These are phyloP conservation scores for Nothomitra cinnamomea DNA, from an alignment of 2,329 filamentous ascomycete species.

Conservation along the genomic window DNA sequence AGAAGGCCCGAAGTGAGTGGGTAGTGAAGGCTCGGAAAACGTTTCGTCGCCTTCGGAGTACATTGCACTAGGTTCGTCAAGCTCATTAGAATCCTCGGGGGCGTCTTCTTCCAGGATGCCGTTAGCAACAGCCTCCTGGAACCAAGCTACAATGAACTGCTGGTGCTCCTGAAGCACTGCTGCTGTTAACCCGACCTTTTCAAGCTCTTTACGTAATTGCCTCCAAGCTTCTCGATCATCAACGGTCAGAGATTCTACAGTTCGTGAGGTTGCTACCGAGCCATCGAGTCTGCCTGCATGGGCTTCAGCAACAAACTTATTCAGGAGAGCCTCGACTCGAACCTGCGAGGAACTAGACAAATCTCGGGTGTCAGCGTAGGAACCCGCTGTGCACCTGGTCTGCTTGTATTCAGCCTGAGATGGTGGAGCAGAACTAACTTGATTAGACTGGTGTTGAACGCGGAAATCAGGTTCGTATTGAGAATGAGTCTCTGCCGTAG, in stretches of 20 bases:
- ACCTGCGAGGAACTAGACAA: neutral
- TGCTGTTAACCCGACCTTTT: neutral
- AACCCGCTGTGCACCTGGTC: too few species aligned
- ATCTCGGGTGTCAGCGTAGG: too few species aligned
- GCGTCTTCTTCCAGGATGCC: neutral
- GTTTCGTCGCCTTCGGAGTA: too few species aligned
- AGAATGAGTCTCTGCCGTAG: conserved; percentile 14
- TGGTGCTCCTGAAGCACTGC: neutral
- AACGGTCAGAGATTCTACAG: neutral
- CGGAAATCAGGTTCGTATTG: conserved; percentile 15
- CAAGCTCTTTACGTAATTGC: neutral
- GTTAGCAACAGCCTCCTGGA: neutral
- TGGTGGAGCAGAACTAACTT: too few species aligned
- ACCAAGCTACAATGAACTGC: neutral
- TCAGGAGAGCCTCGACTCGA: neutral
- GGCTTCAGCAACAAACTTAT: neutral
- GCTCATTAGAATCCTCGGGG: too few species aligned
- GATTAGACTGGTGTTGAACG: conserved; percentile 9
- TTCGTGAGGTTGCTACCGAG: neutral
- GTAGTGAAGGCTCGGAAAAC: too few species aligned
- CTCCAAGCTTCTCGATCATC: neutral
- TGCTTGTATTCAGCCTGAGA: too few species aligned
- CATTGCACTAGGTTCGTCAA: neutral
- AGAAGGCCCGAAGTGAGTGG: too few species aligned
- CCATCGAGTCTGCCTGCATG: neutral